A percentile compares a stretch with the other conserved stretches of the same genome.
Evolutionary conservation across 148 eudicot genomes (phyloP).

Genomic region (Oxyria digyna): DNA sequence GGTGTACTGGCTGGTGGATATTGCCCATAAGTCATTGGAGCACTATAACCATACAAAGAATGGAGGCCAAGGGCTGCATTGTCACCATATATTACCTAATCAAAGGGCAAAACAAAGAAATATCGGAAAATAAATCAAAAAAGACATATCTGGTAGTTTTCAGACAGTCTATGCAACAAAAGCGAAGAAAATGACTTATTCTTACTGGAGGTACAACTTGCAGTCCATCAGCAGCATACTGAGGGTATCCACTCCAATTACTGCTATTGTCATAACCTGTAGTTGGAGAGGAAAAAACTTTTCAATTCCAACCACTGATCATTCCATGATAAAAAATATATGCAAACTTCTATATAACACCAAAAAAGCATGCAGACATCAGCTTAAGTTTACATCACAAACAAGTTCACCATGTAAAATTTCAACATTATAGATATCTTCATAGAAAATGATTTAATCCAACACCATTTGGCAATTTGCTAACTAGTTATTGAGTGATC

Average conservation of each 20-base stretch:
- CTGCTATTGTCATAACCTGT: constrained; percentile 68
- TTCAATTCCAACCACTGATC: neutral
- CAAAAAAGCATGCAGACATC: neutral
- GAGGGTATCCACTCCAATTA: constrained; percentile 75
- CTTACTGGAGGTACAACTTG: constrained; percentile 93
- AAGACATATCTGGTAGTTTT: neutral
- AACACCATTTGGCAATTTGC: neutral
- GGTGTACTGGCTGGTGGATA: constrained; percentile 80
- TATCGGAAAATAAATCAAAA: neutral
- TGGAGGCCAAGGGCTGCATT: constrained; percentile 62
- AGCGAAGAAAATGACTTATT: neutral
- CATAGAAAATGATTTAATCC: neutral
- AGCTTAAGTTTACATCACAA: neutral
- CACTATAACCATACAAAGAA: constrained; percentile 67
- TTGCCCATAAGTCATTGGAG: constrained; percentile 87
- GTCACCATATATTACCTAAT: constrained; percentile 64
- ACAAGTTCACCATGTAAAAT: neutral
- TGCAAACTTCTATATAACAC: neutral
- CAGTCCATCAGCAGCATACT: constrained; percentile 64
- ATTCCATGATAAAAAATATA: neutral
- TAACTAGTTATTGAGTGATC: neutral
- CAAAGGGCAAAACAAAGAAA: constrained; percentile 11
- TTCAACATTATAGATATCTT: neutral
- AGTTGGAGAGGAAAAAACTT: constrained; percentile 4
- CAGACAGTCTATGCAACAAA: neutral